Conservation (phyloP, 305 asterid genomes). For the Solanum hybrid region DNA sequence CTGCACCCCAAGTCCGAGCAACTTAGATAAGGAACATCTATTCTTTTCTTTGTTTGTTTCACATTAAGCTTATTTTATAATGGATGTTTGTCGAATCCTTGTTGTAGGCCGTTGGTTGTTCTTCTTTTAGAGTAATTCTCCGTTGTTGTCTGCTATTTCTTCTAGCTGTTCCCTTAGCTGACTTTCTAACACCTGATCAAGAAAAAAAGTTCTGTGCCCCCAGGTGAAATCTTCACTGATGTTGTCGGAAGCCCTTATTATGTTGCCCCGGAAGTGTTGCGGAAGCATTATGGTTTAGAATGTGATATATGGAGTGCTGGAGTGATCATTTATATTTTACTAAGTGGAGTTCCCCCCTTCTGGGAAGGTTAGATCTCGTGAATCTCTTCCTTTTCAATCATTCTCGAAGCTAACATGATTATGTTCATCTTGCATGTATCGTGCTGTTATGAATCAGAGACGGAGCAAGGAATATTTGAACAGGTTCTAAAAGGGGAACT, state of each 20-base stretch:
- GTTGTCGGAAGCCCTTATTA: conserved; percentile 79
- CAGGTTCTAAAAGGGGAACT: conserved; percentile 67
- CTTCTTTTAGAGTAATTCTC: background rate
- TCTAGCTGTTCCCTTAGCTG: background rate
- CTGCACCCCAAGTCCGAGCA: background rate
- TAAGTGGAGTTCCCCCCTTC: conserved; percentile 62
- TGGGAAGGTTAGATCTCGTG: conserved; percentile 45
- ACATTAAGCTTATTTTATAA: background rate
- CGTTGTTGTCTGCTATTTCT: background rate
- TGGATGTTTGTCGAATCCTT: background rate
- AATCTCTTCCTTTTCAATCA: background rate
- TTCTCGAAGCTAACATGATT: background rate
- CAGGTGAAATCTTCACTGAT: conserved; percentile 24
- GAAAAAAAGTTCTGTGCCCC: background rate
- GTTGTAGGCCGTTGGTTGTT: background rate
- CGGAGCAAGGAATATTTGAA: conserved; percentile 92
- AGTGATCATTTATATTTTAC: conserved; percentile 51
- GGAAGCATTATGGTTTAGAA: conserved; percentile 44
- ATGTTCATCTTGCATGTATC: background rate
- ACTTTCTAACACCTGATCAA: background rate
- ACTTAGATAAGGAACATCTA: background rate
- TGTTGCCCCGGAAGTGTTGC: conserved; percentile 65
- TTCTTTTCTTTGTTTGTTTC: background rate
- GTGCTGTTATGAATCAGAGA: conserved; percentile 34
- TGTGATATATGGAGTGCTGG: conserved; percentile 74